Percentiles rank a stretch among this genome's conserved stretches.
Evolutionary conservation across 345 rosid species (phyloP).

Genomic region (Erysimum cheiranthoides): DNA sequence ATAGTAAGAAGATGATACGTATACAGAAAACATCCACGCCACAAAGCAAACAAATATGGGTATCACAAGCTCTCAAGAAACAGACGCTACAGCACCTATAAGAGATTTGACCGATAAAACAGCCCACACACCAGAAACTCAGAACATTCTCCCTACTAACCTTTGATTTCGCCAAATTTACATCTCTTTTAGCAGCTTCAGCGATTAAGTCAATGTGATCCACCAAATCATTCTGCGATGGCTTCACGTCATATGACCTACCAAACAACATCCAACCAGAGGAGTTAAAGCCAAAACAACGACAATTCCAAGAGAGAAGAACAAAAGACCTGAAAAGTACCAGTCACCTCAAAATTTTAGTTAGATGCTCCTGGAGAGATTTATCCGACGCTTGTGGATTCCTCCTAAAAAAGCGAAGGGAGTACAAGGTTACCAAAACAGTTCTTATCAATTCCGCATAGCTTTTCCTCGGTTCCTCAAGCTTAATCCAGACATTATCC

Average conservation of each 20-base stretch:
- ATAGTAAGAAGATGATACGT: slow-evolving; percentile 15
- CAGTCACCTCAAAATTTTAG: slow-evolving; percentile 62
- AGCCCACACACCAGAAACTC: slow-evolving; percentile 13
- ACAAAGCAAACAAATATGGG: slow-evolving; percentile 18
- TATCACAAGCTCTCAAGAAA: slow-evolving; percentile 27
- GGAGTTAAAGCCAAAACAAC: slow-evolving; percentile 10
- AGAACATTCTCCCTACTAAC: slow-evolving; percentile 47
- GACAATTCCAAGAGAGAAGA: slow-evolving; percentile 7
- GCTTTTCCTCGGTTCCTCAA: slow-evolving; percentile 82
- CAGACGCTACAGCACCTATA: slow-evolving; percentile 30
- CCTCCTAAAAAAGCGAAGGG: slow-evolving; percentile 61
- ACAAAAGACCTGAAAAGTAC: slow-evolving; percentile 5
- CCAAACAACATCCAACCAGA: slow-evolving; percentile 33
- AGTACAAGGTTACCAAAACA: slow-evolving; percentile 58
- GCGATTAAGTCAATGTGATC: slow-evolving; percentile 63
- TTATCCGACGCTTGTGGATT: slow-evolving; percentile 64
- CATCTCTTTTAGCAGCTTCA: slow-evolving; percentile 71
- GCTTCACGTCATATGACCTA: slow-evolving; percentile 70
- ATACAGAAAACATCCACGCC: background rate
- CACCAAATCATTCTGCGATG: slow-evolving; percentile 80
- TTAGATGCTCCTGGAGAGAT: slow-evolving; percentile 68
- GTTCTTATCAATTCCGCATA: slow-evolving; percentile 60
- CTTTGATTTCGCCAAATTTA: slow-evolving; percentile 61
- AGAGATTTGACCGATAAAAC: slow-evolving; percentile 20
- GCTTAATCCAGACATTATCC: slow-evolving; percentile 66